Base-by-base conservation (phyloP, 2,329 filamentous ascomycete species). In the Talaromyces piceae region DNA sequence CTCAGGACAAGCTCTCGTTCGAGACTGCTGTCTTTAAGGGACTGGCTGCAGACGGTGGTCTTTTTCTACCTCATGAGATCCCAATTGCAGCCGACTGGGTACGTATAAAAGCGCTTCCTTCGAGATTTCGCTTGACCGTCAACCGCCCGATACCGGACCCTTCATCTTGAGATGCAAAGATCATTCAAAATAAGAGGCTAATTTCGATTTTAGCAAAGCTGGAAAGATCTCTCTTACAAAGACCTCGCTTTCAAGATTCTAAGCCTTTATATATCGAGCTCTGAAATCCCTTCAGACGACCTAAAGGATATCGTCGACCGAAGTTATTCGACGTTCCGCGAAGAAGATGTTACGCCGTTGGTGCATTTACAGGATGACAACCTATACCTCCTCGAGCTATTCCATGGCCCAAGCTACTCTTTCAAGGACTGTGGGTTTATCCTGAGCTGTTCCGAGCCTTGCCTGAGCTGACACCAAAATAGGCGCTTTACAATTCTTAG, bases 401-500 rank as follows among this genome's bases (percentile, higher is more conserved):
- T 97, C 77, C 91, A 97, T 67, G 93, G 93, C 1, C 93, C 91
- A 4, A 97, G 86, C 0, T 96, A 90, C 67, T 87, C 91, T 2
- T 97, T 97, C 77, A 95, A 97, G 73, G 91, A 97, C 70, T 87
- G 91, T 47, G 91, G 91, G 13, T 48, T 16, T 3, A 22, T 20
- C 26, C 30, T 20, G 6, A 20, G n/a, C 1, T 18, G 20, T 37
- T 20, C 3, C 3, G 20, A 7, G 9, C 20, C 2, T 18, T 37
- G 16, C 33, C 20, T 37, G 33, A 18, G 7, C 33, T 37, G 33
- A 37, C 16, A 20, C 33, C 16, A 37, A n/a, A 33, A 23, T 37
- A 47, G 50, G 46, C 26, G 50, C 50, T 23, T 76, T 97, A 56
- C 91, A 97, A 62, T 93, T 96, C 65, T 74, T 98, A 2, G 93